Conservation (phyloP, 108 stramenopile genomes). For the Skeletonema costatum region DNA sequence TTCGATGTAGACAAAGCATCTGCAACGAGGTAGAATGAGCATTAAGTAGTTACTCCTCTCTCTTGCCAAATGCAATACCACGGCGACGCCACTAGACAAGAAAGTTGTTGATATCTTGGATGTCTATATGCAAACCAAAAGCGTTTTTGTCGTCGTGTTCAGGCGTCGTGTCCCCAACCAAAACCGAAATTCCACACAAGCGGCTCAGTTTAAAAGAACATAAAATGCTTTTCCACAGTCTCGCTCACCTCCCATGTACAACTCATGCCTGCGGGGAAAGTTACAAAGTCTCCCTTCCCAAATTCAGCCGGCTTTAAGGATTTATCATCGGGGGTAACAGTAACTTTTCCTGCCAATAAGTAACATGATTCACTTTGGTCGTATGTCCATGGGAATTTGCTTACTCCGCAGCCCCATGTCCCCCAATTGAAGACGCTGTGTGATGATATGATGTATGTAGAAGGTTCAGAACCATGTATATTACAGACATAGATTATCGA, state of each 20-base stretch:
- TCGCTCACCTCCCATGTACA: slow-evolving; percentile 83
- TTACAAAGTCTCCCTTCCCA: slow-evolving; percentile 75
- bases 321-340: slow-evolving; percentile 74
- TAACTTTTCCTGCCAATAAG: slow-evolving; percentile 66
- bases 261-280: slow-evolving; percentile 80
- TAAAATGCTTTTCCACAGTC: slow-evolving; percentile 75
- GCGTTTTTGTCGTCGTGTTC: no score
- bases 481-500: not conserved
- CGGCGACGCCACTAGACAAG: not conserved
- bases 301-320: slow-evolving; percentile 56
- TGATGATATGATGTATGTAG: not conserved
- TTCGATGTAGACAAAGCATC: no score
- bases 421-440: slow-evolving; percentile 54
- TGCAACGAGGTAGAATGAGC: no score
- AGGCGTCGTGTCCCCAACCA: no score
- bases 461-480: slow-evolving; percentile 12
- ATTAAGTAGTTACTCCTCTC: not conserved
- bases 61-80: not conserved
- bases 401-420: slow-evolving; percentile 73
- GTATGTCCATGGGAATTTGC: slow-evolving; percentile 85
- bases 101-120: not conserved
- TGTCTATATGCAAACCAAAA: not conserved
- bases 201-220: slow-evolving; percentile 51
- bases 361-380: slow-evolving; percentile 70
- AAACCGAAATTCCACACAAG: no score